phyloP scores from a whole-genome alignment of 164 flowering plant species.

The Nymphaea colorata region DNA sequence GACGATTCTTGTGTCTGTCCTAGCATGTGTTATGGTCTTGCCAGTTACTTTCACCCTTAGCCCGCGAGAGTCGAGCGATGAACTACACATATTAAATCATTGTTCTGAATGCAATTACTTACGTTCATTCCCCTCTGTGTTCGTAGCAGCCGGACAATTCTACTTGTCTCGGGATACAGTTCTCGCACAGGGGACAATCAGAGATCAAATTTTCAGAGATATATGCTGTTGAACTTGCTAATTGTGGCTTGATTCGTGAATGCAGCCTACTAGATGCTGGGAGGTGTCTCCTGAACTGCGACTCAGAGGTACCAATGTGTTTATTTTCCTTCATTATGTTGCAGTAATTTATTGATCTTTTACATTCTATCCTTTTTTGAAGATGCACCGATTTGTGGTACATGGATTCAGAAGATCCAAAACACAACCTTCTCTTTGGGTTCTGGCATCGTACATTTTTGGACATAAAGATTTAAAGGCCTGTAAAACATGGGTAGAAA shows the following conservation, averaged over 20 bases:
- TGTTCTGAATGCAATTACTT: background rate
- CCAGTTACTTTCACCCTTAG: too few species aligned
- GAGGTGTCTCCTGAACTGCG: conserved; percentile 18
- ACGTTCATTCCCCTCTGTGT: background rate
- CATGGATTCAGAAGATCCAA: conserved; percentile 47
- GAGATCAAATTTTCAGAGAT: conserved; percentile 47
- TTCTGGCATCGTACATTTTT: conserved; percentile 39
- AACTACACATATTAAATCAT: background rate
- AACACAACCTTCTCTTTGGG: conserved; percentile 37
- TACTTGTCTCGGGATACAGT: conserved; percentile 37
- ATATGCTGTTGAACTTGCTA: conserved; percentile 54
- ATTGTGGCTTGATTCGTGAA: conserved; percentile 42
- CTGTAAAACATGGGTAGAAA: conserved; percentile 60
- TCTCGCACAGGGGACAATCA: conserved; percentile 19
- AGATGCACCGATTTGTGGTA: conserved; percentile 78
- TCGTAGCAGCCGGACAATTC: conserved; percentile 21
- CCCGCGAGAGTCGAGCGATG: background rate
- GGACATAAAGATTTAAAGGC: conserved; percentile 51
- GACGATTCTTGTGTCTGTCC: background rate
- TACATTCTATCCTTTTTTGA: conserved; percentile 14
- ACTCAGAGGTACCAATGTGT: conserved; percentile 35
- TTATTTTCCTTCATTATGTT: background rate
- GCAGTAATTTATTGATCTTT: background rate
- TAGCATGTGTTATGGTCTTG: background rate
- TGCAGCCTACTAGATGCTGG: conserved; percentile 23